Base-by-base conservation (phyloP, 2,329 filamentous ascomycete genomes). In the Rutstroemia sydowiana region DNA sequence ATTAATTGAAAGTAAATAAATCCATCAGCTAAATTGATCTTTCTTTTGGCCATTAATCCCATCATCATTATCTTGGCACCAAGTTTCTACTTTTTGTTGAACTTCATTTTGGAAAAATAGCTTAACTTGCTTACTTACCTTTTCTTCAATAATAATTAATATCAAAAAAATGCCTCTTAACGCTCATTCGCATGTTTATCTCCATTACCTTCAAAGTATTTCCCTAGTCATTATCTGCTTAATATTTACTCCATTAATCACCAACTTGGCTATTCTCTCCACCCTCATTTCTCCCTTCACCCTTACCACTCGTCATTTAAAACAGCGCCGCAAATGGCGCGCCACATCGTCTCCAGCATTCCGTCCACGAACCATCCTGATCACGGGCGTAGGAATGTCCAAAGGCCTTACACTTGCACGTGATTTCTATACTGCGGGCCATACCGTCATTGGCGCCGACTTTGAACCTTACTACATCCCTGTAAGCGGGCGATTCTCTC, bases 381-480 rank as follows among this genome's bases (percentile, higher is more conserved):
- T 91, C 39, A 89, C 86, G 0, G 86, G 87, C 2, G 74, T 89
- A 2, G 79, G 81, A 42, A 90, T 88, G 77, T 75, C 79, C 40
- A 87, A 88, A 64, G 86, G 85, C 3, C 72, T 90, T 3, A 70
- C 73, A 0, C 69, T 91, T 8, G 83, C 85, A 4, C 77, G 87
- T 31, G 66, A 78, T 3, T 85, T 89, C 65, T 74, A 84, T 58
- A 67, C 75, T 21, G 73, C 75, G 1, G 83, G 84, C 2, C 83
- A 89, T 64, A 74, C 75, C n/a, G 84, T 90, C 36, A 76, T 90
- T 37, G 86, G 84, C 4, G 85, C 84, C 10, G 85, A 88, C 61
- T 79, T 83, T 47, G 74, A 79, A 44, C 66, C 71, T 1, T 52
- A 66, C 18, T 65, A 69, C n/a, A 65, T 75, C 30, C 69, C 73